Evolutionary conservation across 208 protist species (phyloP), one percentile per base, ranked within the genome.

Genomic region (Crithidia acanthocephali): DNA sequence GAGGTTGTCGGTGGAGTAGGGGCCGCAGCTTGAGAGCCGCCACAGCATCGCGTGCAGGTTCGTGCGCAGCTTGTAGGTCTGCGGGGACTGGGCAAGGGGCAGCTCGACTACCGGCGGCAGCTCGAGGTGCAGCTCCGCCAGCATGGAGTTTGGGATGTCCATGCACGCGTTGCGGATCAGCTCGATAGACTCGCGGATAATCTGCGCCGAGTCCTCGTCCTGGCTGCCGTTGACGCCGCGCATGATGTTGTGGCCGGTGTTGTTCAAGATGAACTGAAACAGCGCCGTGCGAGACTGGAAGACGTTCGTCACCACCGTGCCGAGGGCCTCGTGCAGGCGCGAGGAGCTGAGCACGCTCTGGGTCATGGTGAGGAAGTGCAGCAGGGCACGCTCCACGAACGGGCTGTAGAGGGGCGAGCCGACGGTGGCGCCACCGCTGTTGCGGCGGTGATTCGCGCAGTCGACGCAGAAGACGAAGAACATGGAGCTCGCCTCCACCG

Each of bases 261-360:
- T 88, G 69, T 66, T 91, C 27, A 96, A 64, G n/a, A 92, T 80
- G 63, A 96, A 96, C 57, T 94, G 89, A 63, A 96, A 94, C 11
- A 96, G 84, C 55, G 76, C 61, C n/a, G 65, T 62, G 5, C 69
- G 77, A 10, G 72, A 83, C 76, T 87, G 76, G 76, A 96, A 96
- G 35, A 88, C 76, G 68, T 89, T 85, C 25, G 79, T 80, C 7
- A 96, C 75, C 53, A 94, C 74, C 25, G 47, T 60, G 37, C 61
- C 79, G 33, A 94, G 72, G 30, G 64, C 78, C 18, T 82, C 67
- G 18, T 87, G 83, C 59, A 87, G 58, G 25, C 84, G 86, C 27
- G 50, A 72, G 4, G 72, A 76, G 25, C 72, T 79, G n/a, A 96
- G 78, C 5, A 94, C 68, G 59, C 59, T 55, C 64, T 96, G 85